These are phyloP conservation scores for Thraustochytrium sp. DNA, from an alignment of 352 stramenopile genomes.

Conservation along the genomic window DNA sequence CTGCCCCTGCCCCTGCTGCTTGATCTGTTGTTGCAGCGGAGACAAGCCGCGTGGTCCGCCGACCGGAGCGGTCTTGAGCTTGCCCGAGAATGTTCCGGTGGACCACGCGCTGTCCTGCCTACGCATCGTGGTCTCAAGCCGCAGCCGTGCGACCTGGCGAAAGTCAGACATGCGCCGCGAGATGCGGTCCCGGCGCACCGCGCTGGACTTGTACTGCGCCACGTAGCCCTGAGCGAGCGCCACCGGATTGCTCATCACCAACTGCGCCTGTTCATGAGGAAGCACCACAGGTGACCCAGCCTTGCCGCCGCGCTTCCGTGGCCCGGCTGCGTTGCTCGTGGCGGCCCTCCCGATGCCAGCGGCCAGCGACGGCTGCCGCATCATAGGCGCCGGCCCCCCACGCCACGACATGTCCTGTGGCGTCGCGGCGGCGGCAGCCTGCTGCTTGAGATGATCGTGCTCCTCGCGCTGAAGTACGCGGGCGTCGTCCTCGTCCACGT, in stretches of 20 bases:
- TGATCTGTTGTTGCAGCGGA: too few species aligned
- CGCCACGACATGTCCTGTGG: background rate
- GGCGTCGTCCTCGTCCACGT: background rate
- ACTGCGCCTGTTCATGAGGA: background rate
- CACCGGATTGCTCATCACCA: background rate
- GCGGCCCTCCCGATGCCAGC: too few species aligned
- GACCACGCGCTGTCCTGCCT: background rate
- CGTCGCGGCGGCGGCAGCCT: too few species aligned
- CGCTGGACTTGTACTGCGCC: conserved; percentile 12
- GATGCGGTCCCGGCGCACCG: background rate
- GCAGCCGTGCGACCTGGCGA: background rate
- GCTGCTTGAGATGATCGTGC: background rate
- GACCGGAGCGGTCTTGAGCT: too few species aligned
- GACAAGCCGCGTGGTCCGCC: too few species aligned
- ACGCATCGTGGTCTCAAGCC: background rate
- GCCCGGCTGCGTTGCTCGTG: too few species aligned
- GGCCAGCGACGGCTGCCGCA: too few species aligned
- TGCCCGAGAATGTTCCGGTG: too few species aligned
- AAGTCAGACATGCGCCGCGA: conserved; percentile 22
- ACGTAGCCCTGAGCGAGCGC: conserved; percentile 6
- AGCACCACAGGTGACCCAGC: background rate
- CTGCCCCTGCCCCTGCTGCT: too few species aligned
- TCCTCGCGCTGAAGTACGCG: background rate
- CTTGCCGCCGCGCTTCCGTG: background rate
- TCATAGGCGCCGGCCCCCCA: background rate